These are phyloP conservation scores for Laburnicola sp. DNA, from an alignment of 2,329 filamentous ascomycete genomes.

Conservation along the genomic window DNA sequence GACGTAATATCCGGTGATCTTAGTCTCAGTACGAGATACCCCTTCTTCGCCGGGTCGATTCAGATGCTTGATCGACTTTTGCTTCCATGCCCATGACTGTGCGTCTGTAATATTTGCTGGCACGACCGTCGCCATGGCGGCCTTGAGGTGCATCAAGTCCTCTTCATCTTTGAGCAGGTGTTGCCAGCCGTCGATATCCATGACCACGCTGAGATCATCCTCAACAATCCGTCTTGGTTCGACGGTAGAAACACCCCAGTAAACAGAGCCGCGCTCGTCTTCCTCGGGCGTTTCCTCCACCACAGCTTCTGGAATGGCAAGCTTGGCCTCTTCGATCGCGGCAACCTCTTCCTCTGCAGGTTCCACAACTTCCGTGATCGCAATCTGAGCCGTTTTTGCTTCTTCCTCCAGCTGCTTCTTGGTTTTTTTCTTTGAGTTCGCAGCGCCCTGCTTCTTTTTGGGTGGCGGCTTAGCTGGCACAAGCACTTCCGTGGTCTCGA, in stretches of 20 bases:
- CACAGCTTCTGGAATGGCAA: slow-evolving; percentile 31
- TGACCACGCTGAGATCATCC: slow-evolving; percentile 64
- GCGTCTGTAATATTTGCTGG: slow-evolving; percentile 59
- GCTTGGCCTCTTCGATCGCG: slow-evolving; percentile 29
- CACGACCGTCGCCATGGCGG: slow-evolving; percentile 53
- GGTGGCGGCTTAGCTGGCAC: slow-evolving; percentile 26
- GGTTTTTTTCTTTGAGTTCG: slow-evolving; percentile 71
- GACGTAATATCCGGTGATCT: slow-evolving; percentile 74
- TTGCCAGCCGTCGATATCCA: slow-evolving; percentile 74
- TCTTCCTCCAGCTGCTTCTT: slow-evolving; percentile 74
- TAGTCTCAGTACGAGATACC: slow-evolving; percentile 55
- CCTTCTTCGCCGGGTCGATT: slow-evolving; percentile 62
- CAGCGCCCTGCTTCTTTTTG: slow-evolving; percentile 46
- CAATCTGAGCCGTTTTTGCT: slow-evolving; percentile 41
- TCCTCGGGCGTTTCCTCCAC: slow-evolving; percentile 37
- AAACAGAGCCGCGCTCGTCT: slow-evolving; percentile 55
- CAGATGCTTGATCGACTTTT: slow-evolving; percentile 71
- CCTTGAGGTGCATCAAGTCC: slow-evolving; percentile 61
- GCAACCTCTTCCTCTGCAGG: slow-evolving; percentile 43
- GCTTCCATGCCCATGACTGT: slow-evolving; percentile 69
- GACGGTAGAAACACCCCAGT: slow-evolving; percentile 63
- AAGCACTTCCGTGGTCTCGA: slow-evolving; percentile 43
- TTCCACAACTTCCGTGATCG: slow-evolving; percentile 50
- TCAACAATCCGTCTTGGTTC: slow-evolving; percentile 66
- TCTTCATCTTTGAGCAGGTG: slow-evolving; percentile 70